phyloP scores from a whole-genome alignment of 306 rosid species.

The Cyclanthera cordifolia region DNA sequence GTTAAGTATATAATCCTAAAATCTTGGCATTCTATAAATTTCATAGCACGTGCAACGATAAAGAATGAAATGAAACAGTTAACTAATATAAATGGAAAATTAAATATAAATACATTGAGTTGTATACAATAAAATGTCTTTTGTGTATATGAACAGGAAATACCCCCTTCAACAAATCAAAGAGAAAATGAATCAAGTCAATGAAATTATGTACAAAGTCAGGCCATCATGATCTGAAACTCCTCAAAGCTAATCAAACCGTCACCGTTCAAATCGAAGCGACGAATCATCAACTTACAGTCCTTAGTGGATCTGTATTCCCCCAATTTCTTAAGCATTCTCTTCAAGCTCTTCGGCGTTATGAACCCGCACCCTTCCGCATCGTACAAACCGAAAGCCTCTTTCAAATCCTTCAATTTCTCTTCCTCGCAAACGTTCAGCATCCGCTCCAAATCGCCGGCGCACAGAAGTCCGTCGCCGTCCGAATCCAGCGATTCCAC shows the following conservation, averaged over 20 bases:
- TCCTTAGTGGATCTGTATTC: slow-evolving; percentile 44
- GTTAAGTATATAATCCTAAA: no score
- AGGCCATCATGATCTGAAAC: slow-evolving; percentile 57
- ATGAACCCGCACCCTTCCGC: slow-evolving; percentile 48
- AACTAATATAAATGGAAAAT: no score
- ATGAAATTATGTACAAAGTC: background rate
- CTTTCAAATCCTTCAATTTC: slow-evolving; percentile 51
- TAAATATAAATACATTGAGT: no score
- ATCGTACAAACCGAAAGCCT: slow-evolving; percentile 60
- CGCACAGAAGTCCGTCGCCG: slow-evolving; percentile 57
- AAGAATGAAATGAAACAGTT: no score
- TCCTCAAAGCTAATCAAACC: slow-evolving; percentile 71
- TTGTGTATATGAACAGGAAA: background rate
- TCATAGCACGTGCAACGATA: no score
- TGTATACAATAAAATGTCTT: background rate
- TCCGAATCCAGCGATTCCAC: slow-evolving; percentile 59
- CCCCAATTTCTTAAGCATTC: slow-evolving; percentile 57
- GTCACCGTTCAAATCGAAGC: slow-evolving; percentile 70
- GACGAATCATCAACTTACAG: slow-evolving; percentile 49
- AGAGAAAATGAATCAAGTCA: background rate
- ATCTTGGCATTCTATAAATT: no score
- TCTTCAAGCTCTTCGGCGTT: slow-evolving; percentile 61
- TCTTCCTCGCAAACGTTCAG: slow-evolving; percentile 53
- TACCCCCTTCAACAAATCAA: background rate
- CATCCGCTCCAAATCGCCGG: slow-evolving; percentile 47